Evolutionary conservation across 164 flowering plant species (phyloP).

Genomic region (Cinnamomum micranthum): DNA sequence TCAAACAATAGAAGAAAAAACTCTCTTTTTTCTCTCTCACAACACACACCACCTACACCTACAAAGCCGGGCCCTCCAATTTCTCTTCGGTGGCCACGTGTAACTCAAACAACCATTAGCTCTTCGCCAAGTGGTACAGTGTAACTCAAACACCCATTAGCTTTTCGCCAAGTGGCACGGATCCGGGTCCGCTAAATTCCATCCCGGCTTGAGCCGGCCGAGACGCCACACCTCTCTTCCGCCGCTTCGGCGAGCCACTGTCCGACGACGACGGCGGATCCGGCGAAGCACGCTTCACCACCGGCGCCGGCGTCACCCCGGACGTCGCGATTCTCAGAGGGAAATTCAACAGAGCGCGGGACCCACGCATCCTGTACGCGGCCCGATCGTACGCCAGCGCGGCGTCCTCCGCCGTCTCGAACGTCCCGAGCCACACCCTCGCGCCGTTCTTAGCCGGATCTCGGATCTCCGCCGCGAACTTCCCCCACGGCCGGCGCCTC

Average conservation of each 20-base stretch:
- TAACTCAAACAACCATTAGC: constrained; percentile 5
- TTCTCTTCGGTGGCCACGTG: neutral
- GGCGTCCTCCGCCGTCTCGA: constrained; percentile 45
- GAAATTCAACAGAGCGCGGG: constrained; percentile 40
- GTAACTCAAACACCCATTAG: constrained; percentile 1
- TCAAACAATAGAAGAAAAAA: neutral
- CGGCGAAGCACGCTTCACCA: constrained; percentile 9
- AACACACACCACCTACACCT: neutral
- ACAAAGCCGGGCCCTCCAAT: neutral
- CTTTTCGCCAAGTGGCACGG: constrained; percentile 7
- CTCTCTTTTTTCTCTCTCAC: neutral
- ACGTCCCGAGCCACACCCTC: constrained; percentile 47
- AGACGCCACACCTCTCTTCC: constrained; percentile 12
- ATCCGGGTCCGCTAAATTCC: neutral
- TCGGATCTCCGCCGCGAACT: constrained; percentile 40
- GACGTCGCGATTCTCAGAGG: constrained; percentile 27
- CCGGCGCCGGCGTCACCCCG: neutral
- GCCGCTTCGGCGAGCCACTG: constrained; percentile 21
- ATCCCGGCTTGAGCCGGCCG: constrained; percentile 1
- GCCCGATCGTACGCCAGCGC: constrained; percentile 45
- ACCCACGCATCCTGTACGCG: constrained; percentile 41
- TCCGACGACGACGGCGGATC: constrained; percentile 9
- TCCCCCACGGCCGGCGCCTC: constrained; percentile 46
- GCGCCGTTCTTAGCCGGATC: constrained; percentile 52
- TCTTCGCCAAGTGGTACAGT: constrained; percentile 4